Evolutionary conservation across 352 stramenopile genomes (phyloP).

Genomic region (Globisporangium abappressorium): DNA sequence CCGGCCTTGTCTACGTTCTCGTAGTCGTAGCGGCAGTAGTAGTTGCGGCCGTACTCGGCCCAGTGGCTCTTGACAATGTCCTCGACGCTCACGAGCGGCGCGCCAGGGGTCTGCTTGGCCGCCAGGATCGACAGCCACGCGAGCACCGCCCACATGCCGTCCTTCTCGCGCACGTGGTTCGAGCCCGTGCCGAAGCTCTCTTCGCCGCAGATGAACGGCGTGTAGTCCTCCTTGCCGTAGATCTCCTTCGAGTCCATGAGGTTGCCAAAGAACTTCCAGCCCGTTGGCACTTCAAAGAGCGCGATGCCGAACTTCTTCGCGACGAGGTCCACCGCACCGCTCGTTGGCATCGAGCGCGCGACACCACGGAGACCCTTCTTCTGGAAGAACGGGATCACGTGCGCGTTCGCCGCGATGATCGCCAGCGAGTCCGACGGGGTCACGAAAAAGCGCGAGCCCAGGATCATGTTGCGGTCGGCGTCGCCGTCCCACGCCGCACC

Average conservation of each 20-base stretch:
- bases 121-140: constrained; percentile 98
- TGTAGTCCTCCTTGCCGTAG: constrained; percentile 96
- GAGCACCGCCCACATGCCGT: constrained; percentile 98
- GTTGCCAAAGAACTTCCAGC: constrained; percentile 99
- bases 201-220: constrained; percentile 98
- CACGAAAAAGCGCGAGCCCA: constrained; percentile 97
- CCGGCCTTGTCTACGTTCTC: constrained; percentile 95
- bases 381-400: constrained; percentile 96
- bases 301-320: constrained; percentile 93
- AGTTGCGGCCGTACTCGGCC: constrained; percentile 97
- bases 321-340: constrained; percentile 96
- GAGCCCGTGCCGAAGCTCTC: constrained; percentile 98
- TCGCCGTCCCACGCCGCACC: constrained; percentile 98
- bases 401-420: constrained; percentile 97
- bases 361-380: constrained; percentile 92
- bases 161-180: constrained; percentile 99
- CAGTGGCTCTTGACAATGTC: constrained; percentile 97
- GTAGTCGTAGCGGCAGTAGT: constrained; percentile 99
- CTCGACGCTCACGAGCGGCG: constrained; percentile 93
- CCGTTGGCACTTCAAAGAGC: constrained; percentile 97
- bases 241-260: constrained; percentile 98
- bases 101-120: constrained; percentile 77
- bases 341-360: constrained; percentile 98
- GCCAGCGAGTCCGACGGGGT: constrained; percentile 98
- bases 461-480: constrained; percentile 99